phyloP scores from a whole-genome alignment of 192 early-diverging fungal species.

The Rhizophagus clarus region DNA sequence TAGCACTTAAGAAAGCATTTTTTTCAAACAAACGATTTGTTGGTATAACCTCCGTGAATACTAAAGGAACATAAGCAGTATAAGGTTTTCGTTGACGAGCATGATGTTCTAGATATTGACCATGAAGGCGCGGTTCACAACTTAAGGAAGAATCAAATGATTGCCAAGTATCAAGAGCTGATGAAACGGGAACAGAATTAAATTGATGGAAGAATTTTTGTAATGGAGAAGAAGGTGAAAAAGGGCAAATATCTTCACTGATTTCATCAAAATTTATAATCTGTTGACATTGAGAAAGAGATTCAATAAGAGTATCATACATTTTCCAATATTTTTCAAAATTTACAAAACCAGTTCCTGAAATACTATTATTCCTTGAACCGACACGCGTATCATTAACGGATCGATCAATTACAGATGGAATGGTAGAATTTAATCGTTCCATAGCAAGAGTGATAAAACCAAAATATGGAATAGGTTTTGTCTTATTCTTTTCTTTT shows the following conservation, averaged over 20 bases:
- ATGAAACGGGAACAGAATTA: constrained; percentile 36
- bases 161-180: constrained; percentile 37
- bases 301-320: constrained; percentile 35
- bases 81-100: constrained; percentile 42
- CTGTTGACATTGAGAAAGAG: background rate
- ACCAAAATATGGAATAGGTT: constrained; percentile 63
- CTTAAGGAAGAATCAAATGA: constrained; percentile 44
- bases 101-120: constrained; percentile 46
- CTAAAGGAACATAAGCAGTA: constrained; percentile 38
- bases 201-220: constrained; percentile 46
- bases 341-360: constrained; percentile 32
- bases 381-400: background rate
- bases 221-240: constrained; percentile 14
- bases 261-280: no score
- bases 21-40: constrained; percentile 34
- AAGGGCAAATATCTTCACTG: background rate
- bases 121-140: constrained; percentile 43
- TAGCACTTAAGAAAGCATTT: constrained; percentile 31
- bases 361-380: constrained; percentile 27
- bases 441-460: constrained; percentile 59
- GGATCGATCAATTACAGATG: constrained; percentile 25
- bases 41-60: constrained; percentile 38
- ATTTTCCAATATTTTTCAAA: constrained; percentile 47
- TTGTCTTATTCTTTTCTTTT: constrained; percentile 20
- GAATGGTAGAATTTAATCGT: constrained; percentile 42